phyloP scores from a whole-genome alignment of 225 moss, liverwort and hornwort genomes.

The Straminergon stramineum region DNA sequence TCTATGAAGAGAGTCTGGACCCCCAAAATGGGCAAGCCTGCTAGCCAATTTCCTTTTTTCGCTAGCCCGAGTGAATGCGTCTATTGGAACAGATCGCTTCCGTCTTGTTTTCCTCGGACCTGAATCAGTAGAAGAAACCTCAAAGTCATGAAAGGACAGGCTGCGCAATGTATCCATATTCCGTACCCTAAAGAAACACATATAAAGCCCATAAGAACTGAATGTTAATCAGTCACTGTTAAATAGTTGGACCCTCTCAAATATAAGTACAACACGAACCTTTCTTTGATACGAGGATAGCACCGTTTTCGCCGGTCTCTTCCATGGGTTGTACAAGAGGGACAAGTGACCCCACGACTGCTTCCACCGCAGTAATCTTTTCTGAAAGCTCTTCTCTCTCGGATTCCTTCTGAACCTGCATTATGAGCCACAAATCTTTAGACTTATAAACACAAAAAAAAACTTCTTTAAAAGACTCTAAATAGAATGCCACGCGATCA shows the following conservation, averaged over 20 bases:
- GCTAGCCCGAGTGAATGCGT: slow-evolving; percentile 22
- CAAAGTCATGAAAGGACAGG: neutral
- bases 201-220: neutral
- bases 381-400: neutral
- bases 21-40: slow-evolving; percentile 41
- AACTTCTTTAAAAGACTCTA: neutral
- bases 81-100: slow-evolving; percentile 9
- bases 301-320: neutral
- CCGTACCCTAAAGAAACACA: neutral
- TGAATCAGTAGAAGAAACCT: neutral
- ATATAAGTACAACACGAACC: neutral
- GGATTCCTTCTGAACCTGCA: slow-evolving; percentile 12
- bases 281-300: slow-evolving; percentile 1
- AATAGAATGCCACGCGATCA: neutral
- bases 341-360: neutral
- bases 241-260: neutral
- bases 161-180: neutral
- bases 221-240: neutral
- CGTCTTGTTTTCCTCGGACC: slow-evolving; percentile 4
- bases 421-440: neutral
- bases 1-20: slow-evolving; percentile 22
- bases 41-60: slow-evolving; percentile 47
- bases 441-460: neutral
- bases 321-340: neutral
- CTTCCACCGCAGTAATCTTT: neutral